Percentiles rank a stretch among this genome's conserved stretches.
phyloP scores from a whole-genome alignment of 2,329 filamentous ascomycete species.

The Apiospora rasikravindrae region DNA sequence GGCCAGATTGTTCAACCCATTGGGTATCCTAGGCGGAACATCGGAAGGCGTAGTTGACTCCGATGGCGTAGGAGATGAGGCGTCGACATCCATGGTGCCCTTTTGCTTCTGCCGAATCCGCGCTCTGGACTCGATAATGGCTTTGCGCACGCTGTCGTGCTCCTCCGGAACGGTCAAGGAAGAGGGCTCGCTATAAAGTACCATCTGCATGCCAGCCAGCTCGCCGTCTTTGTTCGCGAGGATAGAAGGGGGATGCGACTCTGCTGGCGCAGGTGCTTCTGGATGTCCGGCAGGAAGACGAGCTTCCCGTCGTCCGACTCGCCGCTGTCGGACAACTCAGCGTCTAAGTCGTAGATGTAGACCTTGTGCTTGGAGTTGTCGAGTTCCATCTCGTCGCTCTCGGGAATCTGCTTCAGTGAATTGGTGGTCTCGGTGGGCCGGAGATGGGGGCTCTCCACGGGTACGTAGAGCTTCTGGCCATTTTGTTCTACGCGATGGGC shows the following conservation, averaged over 20 bases:
- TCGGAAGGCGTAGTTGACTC: background rate
- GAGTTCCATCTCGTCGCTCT: conserved; percentile 67
- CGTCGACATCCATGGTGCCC: conserved; percentile 36
- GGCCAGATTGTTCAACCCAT: conserved; percentile 24
- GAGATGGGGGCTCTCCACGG: conserved; percentile 57
- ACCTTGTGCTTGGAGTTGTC: conserved; percentile 87
- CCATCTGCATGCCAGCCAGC: conserved; percentile 71
- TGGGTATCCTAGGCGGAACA: conserved; percentile 13
- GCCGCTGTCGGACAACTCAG: conserved; percentile 73
- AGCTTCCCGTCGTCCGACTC: conserved; percentile 62
- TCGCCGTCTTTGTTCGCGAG: conserved; percentile 62
- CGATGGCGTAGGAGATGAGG: conserved; percentile 13
- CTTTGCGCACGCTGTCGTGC: conserved; percentile 78
- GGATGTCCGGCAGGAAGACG: conserved; percentile 84
- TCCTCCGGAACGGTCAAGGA: conserved; percentile 78
- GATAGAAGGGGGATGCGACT: conserved; percentile 68
- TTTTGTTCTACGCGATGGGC: conserved; percentile 56
- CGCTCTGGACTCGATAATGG: conserved; percentile 79
- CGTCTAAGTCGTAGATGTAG: conserved; percentile 90
- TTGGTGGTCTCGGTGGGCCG: conserved; percentile 29
- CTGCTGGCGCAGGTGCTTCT: conserved; percentile 71
- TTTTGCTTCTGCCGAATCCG: conserved; percentile 67
- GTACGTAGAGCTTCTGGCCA: conserved; percentile 69
- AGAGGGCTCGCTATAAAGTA: conserved; percentile 82
- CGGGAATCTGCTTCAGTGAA: conserved; percentile 27